These are phyloP conservation scores for Aspergillus sp. DNA, from an alignment of 2,329 filamentous ascomycete species.

Conservation along the genomic window DNA sequence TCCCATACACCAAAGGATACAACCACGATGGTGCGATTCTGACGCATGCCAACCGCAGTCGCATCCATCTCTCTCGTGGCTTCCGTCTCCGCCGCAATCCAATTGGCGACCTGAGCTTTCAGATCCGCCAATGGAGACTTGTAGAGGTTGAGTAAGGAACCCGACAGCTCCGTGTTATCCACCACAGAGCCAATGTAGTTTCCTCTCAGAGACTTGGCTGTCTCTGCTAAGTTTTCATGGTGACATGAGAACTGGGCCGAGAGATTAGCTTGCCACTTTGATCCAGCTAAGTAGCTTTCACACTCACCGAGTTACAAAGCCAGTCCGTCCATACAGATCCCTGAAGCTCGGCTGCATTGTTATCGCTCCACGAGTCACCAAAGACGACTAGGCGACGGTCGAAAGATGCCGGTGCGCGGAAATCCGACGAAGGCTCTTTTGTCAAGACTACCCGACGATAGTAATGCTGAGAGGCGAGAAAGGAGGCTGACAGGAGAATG, in stretches of 20 bases:
- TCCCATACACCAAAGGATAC: conserved; percentile 45
- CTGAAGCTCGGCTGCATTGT: conserved; percentile 29
- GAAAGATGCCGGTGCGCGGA: conserved; percentile 24
- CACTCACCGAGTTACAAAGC: conserved; percentile 39
- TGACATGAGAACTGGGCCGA: conserved; percentile 34
- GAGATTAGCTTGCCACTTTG: conserved; percentile 5
- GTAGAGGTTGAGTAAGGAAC: conserved; percentile 26
- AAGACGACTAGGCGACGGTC: conserved; percentile 39
- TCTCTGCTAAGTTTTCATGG: conserved; percentile 37
- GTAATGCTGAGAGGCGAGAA: conserved; percentile 28
- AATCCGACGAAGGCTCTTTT: conserved; percentile 18
- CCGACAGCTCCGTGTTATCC: conserved; percentile 35
- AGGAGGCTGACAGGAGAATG: conserved; percentile 33
- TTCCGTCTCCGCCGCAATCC: conserved; percentile 36
- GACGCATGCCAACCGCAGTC: conserved; percentile 22
- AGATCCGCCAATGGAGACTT: conserved; percentile 37
- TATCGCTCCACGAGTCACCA: conserved; percentile 44
- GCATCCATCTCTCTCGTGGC: conserved; percentile 26
- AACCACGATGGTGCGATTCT: conserved; percentile 37
- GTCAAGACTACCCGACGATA: conserved; percentile 23
- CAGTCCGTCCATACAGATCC: conserved; percentile 38
- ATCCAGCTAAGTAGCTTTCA: not conserved
- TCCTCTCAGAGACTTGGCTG: conserved; percentile 28
- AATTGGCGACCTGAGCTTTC: conserved; percentile 38
- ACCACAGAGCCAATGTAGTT: conserved; percentile 34